Evolutionary conservation across 2,329 filamentous ascomycete species (phyloP), one percentile per base, ranked within the genome.

Genomic region (Hymenoscyphus occultus): DNA sequence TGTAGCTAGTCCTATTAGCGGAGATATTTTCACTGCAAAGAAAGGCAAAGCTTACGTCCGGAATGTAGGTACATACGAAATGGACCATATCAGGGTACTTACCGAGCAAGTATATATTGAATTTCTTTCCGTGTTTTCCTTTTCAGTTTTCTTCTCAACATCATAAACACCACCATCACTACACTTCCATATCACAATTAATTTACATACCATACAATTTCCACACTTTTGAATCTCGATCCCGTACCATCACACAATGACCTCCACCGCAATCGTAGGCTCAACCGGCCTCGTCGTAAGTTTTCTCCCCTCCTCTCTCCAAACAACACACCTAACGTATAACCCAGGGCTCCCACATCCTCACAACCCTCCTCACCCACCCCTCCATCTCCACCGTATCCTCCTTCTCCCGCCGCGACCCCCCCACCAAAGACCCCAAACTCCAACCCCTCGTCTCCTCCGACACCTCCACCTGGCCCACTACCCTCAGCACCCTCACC

Each of bases 401-500:
- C 56, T 63, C 88, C 71, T 86, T 90, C 78, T 83, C 89, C 28
- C 88, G 90, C 61, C 89, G 88, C 73, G 78, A 82, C 4, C 88
- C 89, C 56, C 80, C 83, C 65, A 73, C 76, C 28, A 70, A 74
- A 4, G 75, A 82, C 62, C 74, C 79, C 31, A 90, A 89, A 70
- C 84, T 94, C 68, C 81, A 84, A 61, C 82, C 88, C n/a, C 79
- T 90, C 70, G 78, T 90, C 72, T 87, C 90, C 32, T 70, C 83
- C 70, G 90, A 96, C 76, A 87, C 86, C 1, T 76, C 84, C 7
- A 82, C 84, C 74, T 97, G 93, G 93, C 78, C 86, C 1, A 70
- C 81, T 10, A 79, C 83, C 70, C 83, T 95, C 59, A 74, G 81
- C 6, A 77, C 80, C 40, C 78, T 90, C 57, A 74, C 79, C 0